Evolutionary conservation across 768 basidiomycete species (phyloP).

Genomic region (Suillus discolor): DNA sequence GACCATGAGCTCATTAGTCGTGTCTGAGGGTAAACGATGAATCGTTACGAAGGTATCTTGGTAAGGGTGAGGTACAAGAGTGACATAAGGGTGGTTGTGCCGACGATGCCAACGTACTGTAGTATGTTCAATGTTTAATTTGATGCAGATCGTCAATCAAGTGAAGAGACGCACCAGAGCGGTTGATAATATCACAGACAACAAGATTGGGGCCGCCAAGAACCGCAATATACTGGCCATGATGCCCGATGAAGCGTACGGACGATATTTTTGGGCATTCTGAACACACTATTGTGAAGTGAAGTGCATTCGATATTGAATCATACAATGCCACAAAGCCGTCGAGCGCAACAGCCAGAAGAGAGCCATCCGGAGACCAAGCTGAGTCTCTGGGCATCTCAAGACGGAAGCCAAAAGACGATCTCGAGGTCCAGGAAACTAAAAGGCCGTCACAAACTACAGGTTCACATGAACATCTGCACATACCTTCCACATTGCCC

Average conservation of each 20-base stretch:
- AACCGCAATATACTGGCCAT: slow-evolving; percentile 72
- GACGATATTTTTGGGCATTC: slow-evolving; percentile 48
- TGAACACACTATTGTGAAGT: slow-evolving; percentile 60
- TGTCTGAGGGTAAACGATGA: slow-evolving; percentile 36
- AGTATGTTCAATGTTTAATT: neutral
- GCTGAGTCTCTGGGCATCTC: slow-evolving; percentile 64
- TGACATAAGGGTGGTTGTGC: slow-evolving; percentile 39
- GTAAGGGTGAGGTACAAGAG: slow-evolving; percentile 55
- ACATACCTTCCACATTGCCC: slow-evolving; percentile 55
- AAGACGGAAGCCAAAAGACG: slow-evolving; percentile 69
- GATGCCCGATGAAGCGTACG: slow-evolving; percentile 67
- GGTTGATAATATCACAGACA: slow-evolving; percentile 73
- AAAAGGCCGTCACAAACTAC: slow-evolving; percentile 6
- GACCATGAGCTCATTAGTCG: slow-evolving; percentile 42
- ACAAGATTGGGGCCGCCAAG: slow-evolving; percentile 50
- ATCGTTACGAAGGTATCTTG: slow-evolving; percentile 65
- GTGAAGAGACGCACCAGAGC: slow-evolving; percentile 51
- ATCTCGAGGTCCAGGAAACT: slow-evolving; percentile 78
- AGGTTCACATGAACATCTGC: neutral
- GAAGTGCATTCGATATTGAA: slow-evolving; percentile 58
- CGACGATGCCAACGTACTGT: slow-evolving; percentile 64
- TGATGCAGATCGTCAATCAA: slow-evolving; percentile 3
- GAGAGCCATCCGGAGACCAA: slow-evolving; percentile 87
- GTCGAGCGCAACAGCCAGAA: slow-evolving; percentile 75
- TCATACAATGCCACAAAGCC: slow-evolving; percentile 76